Percentiles rank a stretch among this genome's conserved stretches.
phyloP scores from a whole-genome alignment of 2,329 filamentous ascomycete species.

The Sporothrix protearum region DNA sequence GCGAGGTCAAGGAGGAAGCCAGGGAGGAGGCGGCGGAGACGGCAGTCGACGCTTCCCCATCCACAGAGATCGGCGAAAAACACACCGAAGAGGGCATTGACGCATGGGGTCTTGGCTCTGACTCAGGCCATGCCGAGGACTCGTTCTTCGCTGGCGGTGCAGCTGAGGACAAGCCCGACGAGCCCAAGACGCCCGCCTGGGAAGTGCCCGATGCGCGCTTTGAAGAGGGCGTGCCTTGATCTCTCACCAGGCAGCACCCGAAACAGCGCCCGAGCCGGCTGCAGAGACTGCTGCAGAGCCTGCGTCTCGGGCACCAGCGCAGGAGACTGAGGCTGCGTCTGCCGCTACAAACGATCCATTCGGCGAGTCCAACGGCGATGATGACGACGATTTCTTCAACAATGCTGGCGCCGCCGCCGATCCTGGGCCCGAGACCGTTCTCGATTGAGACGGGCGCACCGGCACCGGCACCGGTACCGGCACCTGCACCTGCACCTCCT shows the following conservation, averaged over 20 bases:
- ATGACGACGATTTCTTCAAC: conserved; percentile 62
- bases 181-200: conserved; percentile 40
- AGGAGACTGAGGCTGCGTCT: not conserved
- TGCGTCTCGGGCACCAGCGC: conserved; percentile 24
- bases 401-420: conserved; percentile 42
- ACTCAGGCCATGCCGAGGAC: conserved; percentile 1
- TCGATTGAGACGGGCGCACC: conserved; percentile 29
- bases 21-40: conserved; percentile 33
- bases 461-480: not conserved
- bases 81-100: not conserved
- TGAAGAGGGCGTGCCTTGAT: conserved; percentile 68
- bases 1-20: conserved; percentile 44
- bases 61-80: not conserved
- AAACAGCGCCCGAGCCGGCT: not conserved
- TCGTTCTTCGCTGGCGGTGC: conserved; percentile 34
- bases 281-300: not conserved
- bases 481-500: not conserved
- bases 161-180: conserved; percentile 41
- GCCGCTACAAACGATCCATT: conserved; percentile 34
- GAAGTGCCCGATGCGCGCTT: conserved; percentile 57
- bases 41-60: not conserved
- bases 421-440: conserved; percentile 15
- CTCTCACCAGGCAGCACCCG: conserved; percentile 13
- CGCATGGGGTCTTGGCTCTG: conserved; percentile 17
- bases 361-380: conserved; percentile 48